phyloP scores from a whole-genome alignment of 805 yeast species.

The Huiozyma sinensis region DNA sequence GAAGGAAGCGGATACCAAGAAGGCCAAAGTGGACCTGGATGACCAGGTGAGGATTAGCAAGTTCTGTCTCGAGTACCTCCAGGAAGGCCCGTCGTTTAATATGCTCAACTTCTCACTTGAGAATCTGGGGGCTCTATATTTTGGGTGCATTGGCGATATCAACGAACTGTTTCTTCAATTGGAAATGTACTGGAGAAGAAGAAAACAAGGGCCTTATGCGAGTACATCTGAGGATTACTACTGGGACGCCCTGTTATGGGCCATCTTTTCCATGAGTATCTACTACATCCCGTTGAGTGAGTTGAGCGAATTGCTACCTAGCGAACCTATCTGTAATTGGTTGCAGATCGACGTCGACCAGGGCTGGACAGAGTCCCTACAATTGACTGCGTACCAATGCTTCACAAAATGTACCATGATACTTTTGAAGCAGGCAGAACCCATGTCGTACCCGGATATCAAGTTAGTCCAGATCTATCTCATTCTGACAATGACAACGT shows the following conservation, averaged over 20 bases:
- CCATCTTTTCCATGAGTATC: conserved; percentile 19
- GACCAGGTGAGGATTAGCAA: conserved; percentile 6
- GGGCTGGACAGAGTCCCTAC: conserved; percentile 10
- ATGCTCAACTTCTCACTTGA: conserved; percentile 23
- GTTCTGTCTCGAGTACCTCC: conserved; percentile 10
- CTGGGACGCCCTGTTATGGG: conserved; percentile 23
- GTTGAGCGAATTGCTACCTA: conserved; percentile 6
- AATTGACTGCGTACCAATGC: conserved; percentile 9
- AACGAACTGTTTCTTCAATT: conserved; percentile 19
- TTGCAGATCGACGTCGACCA: conserved; percentile 4
- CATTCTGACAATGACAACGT: conserved; percentile 20
- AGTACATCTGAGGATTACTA: conserved; percentile 14
- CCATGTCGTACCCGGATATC: conserved; percentile 19
- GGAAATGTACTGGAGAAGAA: conserved; percentile 17
- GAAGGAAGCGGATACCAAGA: conserved; percentile 3
- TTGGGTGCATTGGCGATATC: conserved; percentile 25
- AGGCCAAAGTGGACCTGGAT: conserved; percentile 2
- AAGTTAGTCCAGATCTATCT: conserved; percentile 18
- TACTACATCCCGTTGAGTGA: conserved; percentile 19
- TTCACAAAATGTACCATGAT: conserved; percentile 10
- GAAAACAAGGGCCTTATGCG: conserved; percentile 4
- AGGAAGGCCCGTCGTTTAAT: conserved; percentile 13
- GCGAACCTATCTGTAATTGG: conserved; percentile 4
- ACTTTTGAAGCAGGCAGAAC: conserved; percentile 12
- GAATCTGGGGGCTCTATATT: conserved; percentile 24